Percentiles rank a stretch among this genome's conserved stretches.
Evolutionary conservation across 306 rosid species (phyloP).

Genomic region (Ziziphus jujuba): DNA sequence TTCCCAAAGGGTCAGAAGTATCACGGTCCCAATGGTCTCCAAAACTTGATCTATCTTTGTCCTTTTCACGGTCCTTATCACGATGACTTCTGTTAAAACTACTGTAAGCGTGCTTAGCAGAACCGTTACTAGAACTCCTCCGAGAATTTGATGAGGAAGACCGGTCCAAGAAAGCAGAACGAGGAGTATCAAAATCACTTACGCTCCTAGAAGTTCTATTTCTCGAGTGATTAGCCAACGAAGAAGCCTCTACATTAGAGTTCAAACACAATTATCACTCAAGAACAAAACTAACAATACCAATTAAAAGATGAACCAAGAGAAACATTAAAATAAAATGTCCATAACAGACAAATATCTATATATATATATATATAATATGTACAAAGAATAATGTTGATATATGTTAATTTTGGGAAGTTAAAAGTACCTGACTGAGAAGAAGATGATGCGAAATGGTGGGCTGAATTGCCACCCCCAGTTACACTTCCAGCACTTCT

Average conservation of each 20-base stretch:
- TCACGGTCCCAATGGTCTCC: slow-evolving; percentile 81
- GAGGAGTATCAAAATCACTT: slow-evolving; percentile 74
- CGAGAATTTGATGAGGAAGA: slow-evolving; percentile 79
- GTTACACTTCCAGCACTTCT: slow-evolving; percentile 84
- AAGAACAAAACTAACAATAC: not conserved
- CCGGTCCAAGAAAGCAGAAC: slow-evolving; percentile 75
- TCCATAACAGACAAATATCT: not conserved
- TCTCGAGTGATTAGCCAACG: slow-evolving; percentile 51
- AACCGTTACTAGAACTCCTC: slow-evolving; percentile 73
- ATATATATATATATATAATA: no score
- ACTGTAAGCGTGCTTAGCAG: slow-evolving; percentile 94
- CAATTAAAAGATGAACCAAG: not conserved
- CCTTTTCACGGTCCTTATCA: slow-evolving; percentile 95
- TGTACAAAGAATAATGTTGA: not conserved
- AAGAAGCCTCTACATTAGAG: slow-evolving; percentile 57
- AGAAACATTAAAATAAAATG: not conserved
- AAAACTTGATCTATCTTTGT: slow-evolving; percentile 70
- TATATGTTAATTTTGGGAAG: not conserved
- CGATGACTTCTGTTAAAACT: slow-evolving; percentile 91
- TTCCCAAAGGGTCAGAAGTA: slow-evolving; percentile 63
- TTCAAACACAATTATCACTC: slow-evolving; percentile 12
- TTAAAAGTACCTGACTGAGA: slow-evolving; percentile 61
- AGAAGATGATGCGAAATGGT: slow-evolving; percentile 69
- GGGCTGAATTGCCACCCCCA: slow-evolving; percentile 87
- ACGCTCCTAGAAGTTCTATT: slow-evolving; percentile 61